A percentile compares a stretch with the other conserved stretches of the same genome.
Conservation (phyloP, 306 rosid species). For the Trifolium repens region DNA sequence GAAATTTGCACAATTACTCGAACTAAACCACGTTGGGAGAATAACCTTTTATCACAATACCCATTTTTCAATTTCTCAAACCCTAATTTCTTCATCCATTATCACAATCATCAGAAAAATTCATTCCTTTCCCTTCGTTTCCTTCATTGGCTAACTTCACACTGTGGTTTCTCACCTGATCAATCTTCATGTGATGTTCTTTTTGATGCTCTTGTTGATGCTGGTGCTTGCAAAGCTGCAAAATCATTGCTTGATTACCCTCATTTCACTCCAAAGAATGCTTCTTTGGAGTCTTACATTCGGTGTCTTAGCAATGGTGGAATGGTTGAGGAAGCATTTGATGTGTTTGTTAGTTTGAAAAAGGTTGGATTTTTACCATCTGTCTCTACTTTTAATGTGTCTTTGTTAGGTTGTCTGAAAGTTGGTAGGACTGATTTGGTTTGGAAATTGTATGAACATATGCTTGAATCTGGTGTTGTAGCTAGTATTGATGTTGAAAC, state of each 20-base stretch:
- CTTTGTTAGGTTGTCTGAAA: constrained; percentile 59
- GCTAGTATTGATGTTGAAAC: constrained; percentile 58
- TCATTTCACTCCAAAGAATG: constrained; percentile 52
- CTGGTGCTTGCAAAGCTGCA: constrained; percentile 64
- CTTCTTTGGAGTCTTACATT: constrained; percentile 63
- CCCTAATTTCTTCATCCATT: constrained; percentile 56
- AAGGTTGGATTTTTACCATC: constrained; percentile 54
- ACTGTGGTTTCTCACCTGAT: constrained; percentile 52
- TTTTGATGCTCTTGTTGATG: constrained; percentile 64
- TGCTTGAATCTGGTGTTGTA: constrained; percentile 62
- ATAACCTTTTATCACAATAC: constrained; percentile 60
- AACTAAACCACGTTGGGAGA: constrained; percentile 73
- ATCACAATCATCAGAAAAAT: constrained; percentile 61
- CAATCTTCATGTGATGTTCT: constrained; percentile 54
- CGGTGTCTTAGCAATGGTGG: constrained; percentile 57
- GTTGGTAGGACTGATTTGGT: constrained; percentile 59
- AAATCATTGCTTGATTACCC: constrained; percentile 52
- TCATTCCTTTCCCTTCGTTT: constrained; percentile 72
- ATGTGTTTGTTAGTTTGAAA: constrained; percentile 54
- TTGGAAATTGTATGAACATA: constrained; percentile 68
- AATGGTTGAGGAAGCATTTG: constrained; percentile 59
- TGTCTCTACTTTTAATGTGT: constrained; percentile 62
- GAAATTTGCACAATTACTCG: constrained; percentile 64
- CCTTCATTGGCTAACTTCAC: constrained; percentile 69
- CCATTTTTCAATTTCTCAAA: constrained; percentile 66